phyloP scores from a whole-genome alignment of 129 eudicot genomes.

The Silybum marianum region DNA sequence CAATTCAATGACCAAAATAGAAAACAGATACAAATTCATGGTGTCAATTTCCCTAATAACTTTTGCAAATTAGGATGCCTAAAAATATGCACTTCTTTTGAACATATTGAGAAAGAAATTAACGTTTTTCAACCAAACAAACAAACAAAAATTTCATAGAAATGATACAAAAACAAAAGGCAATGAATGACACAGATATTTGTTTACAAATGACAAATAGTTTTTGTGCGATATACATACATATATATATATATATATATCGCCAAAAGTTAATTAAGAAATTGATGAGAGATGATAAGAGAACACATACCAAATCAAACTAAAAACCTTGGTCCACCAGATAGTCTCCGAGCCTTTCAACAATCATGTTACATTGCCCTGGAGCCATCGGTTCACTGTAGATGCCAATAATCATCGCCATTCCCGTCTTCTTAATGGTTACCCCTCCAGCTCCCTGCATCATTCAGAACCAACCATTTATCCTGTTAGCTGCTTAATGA shows the following conservation, averaged over 20 bases:
- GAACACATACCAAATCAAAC: conserved; percentile 45
- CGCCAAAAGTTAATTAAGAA: not conserved
- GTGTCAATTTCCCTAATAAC: too few relatives aligned
- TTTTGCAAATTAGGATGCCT: not conserved
- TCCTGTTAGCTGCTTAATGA: too few relatives aligned
- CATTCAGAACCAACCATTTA: too few relatives aligned
- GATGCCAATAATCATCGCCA: conserved; percentile 73
- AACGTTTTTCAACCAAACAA: not conserved
- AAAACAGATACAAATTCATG: too few relatives aligned
- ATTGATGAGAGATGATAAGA: not conserved
- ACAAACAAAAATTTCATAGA: not conserved
- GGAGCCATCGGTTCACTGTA: conserved; percentile 94
- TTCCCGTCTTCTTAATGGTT: conserved; percentile 68
- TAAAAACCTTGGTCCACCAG: conserved; percentile 82
- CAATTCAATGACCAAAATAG: too few relatives aligned
- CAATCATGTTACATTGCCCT: conserved; percentile 88
- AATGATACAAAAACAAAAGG: not conserved
- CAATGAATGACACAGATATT: not conserved
- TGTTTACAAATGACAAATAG: not conserved
- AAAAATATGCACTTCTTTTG: not conserved
- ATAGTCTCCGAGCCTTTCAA: conserved; percentile 90
- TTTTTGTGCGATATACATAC: not conserved
- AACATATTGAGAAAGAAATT: not conserved
- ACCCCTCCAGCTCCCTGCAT: conserved; percentile 87
- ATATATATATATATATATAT: not conserved